Evolutionary conservation across 345 rosid genomes (phyloP), one percentile per base, ranked within the genome.

Genomic region (Hypericum androsaemum): DNA sequence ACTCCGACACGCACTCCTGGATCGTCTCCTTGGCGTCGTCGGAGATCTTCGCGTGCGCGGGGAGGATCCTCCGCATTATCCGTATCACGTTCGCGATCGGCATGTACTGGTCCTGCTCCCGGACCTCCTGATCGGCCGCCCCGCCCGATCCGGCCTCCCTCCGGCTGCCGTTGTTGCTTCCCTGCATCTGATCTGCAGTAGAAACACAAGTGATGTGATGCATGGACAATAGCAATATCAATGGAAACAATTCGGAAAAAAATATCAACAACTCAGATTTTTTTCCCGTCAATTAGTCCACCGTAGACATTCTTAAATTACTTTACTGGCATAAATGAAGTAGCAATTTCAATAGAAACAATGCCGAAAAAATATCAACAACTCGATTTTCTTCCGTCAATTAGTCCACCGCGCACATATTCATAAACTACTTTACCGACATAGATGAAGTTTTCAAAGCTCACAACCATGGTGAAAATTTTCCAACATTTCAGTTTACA

Each of bases 1-100:
- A 90, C 78, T 87, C 98, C 0, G 98, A 90, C 35, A 87, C 96
- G 22, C 98, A 90, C 71, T 90, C 96, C 62, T 90, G 98, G 70
- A 90, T 77, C 0, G 95, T 87, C 64, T 90, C 98, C 77, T 90
- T 90, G 39, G 98, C 89, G 1, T 90, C 96, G 8, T 90, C 98
- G 0, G 98, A 84, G 62, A 87, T 89, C 68, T 87, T 89, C 43
- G 96, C 98, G 37, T 89, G 96, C 0, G 88, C 64, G 2, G 97
- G 98, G 10, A 87, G 83, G 71, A 86, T 79, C 64, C 68, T 77
- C 12, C 98, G 86, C 96, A 89, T 86, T 69, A 89, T 89, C 56
- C 97, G 60, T 58, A 82, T 89, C 62, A 89, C 95, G 14, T 89
- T 87, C 0, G 97, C 97, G 5, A 89, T 87, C 12, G 96, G 96